Evolutionary conservation across 1,284 basidiomycete genomes (phyloP).

Genomic region (Inonotus hispidus): DNA sequence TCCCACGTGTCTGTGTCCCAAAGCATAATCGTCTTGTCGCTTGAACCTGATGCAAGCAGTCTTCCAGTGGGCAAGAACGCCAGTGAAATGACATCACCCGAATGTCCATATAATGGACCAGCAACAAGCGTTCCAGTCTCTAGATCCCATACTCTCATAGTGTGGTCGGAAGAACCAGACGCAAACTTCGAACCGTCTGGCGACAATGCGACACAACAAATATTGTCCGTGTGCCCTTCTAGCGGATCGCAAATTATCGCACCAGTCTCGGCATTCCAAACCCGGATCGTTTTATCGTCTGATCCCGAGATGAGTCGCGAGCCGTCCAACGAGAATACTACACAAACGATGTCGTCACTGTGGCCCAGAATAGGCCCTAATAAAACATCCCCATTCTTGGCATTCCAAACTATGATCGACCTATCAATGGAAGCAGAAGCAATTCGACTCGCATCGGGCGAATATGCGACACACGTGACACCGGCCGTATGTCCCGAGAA

Average conservation of each 20-base stretch:
- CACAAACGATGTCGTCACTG: neutral
- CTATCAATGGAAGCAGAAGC: too few relatives aligned
- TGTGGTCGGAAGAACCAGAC: constrained; percentile 22
- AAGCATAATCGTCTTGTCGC: neutral
- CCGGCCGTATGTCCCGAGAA: neutral
- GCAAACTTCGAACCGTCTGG: constrained; percentile 22
- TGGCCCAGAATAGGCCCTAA: neutral
- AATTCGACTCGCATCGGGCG: too few relatives aligned
- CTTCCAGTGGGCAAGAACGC: neutral
- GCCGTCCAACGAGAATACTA: neutral
- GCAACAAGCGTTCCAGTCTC: neutral
- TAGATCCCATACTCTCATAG: constrained; percentile 21
- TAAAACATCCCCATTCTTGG: neutral
- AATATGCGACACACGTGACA: neutral
- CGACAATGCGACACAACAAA: constrained; percentile 18
- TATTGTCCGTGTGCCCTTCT: neutral
- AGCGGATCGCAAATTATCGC: constrained; percentile 25
- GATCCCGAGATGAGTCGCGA: neutral
- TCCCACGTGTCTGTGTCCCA: neutral
- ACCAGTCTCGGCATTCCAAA: neutral
- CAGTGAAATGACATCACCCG: neutral
- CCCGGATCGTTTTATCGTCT: neutral
- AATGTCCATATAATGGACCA: neutral
- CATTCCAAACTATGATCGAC: constrained; percentile 1
- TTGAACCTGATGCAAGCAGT: neutral